phyloP scores from a whole-genome alignment of 495 filamentous ascomycete genomes.

The Jackrogersella minutella region DNA sequence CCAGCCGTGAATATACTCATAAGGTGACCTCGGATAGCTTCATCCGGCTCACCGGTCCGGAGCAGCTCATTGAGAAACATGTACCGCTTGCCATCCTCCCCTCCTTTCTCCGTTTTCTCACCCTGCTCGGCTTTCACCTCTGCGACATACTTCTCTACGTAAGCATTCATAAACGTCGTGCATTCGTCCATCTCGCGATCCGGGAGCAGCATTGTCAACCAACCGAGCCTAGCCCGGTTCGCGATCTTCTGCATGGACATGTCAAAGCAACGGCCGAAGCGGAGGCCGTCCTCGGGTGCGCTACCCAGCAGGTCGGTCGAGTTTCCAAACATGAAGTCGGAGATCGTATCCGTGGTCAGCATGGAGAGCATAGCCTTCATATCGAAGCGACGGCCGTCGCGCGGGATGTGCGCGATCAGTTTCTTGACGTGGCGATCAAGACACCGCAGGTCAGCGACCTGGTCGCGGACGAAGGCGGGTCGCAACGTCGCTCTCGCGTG shows the following conservation, averaged over 20 bases:
- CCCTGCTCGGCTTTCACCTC: conserved; percentile 40
- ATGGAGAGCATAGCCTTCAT: conserved; percentile 67
- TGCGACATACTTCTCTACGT: conserved; percentile 52
- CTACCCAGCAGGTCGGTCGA: conserved; percentile 48
- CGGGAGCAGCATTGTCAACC: conserved; percentile 59
- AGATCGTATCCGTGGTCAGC: conserved; percentile 71
- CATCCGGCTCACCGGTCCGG: conserved; percentile 46
- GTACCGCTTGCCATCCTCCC: conserved; percentile 47
- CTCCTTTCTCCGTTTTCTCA: conserved; percentile 14
- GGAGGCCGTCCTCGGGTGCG: conserved; percentile 44
- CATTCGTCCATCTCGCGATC: conserved; percentile 57
- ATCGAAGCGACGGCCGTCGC: conserved; percentile 59
- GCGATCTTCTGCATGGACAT: conserved; percentile 48
- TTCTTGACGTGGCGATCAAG: conserved; percentile 66
- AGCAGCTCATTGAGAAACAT: conserved; percentile 62
- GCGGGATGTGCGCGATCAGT: conserved; percentile 56
- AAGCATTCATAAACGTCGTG: conserved; percentile 52
- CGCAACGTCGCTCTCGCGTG: conserved; percentile 55
- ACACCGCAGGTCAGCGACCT: conserved; percentile 60
- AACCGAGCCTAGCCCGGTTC: conserved; percentile 60
- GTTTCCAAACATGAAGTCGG: conserved; percentile 68
- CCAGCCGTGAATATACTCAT: conserved; percentile 64
- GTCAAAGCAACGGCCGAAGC: conserved; percentile 54
- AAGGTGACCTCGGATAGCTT: conserved; percentile 54
- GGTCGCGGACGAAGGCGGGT: conserved; percentile 58